Conservation (phyloP, 345 rosid genomes). For the Eucalyptus regnans region DNA sequence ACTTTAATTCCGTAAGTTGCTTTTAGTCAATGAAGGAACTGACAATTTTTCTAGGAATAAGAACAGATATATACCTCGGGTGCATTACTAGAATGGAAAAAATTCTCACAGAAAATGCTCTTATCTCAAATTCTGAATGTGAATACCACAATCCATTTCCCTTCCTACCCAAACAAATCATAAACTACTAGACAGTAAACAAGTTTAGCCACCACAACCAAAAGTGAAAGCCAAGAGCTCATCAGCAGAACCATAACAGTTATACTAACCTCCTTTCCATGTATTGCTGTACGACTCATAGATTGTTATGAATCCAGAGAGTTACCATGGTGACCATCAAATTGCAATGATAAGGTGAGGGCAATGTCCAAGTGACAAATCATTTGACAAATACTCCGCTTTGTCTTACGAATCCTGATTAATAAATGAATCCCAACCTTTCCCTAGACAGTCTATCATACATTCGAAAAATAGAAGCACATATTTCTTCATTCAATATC, state of each 20-base stretch:
- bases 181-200: not conserved
- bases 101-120: not conserved
- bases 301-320: not conserved
- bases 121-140: not conserved
- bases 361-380: not conserved
- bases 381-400: not conserved
- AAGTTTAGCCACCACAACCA: not conserved
- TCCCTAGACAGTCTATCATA: not conserved
- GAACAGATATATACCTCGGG: not conserved
- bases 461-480: not conserved
- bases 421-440: not conserved
- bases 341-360: not conserved
- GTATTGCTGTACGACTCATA: not conserved
- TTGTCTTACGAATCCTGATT: not conserved
- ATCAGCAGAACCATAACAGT: not conserved
- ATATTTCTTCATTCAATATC: not conserved
- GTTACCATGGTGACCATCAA: not conserved
- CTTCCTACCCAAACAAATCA: not conserved
- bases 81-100: not conserved
- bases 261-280: not conserved
- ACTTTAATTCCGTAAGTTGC: not conserved
- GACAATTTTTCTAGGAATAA: not conserved
- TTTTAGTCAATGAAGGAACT: not conserved
- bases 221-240: not conserved
- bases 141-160: not conserved